A percentile compares a stretch with the other conserved stretches of the same genome.
Conservation (phyloP, 805 yeast species). For the Spathaspora boniae region DNA sequence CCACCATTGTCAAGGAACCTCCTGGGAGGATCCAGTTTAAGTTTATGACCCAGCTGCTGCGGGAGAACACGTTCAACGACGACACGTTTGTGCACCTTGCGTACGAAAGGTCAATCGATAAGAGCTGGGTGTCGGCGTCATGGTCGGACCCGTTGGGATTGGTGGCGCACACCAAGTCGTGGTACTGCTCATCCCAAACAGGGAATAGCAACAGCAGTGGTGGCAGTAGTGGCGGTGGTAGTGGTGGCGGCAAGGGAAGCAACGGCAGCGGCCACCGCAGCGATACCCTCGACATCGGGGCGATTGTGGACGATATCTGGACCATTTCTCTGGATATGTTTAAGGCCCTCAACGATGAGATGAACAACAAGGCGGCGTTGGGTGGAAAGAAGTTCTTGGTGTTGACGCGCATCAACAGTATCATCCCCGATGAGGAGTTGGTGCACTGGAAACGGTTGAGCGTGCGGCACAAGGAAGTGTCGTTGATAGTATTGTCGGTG, state of each 20-base stretch:
- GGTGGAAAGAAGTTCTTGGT: constrained; percentile 61
- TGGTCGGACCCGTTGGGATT: constrained; percentile 87
- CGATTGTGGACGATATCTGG: constrained; percentile 68
- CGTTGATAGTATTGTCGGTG: constrained; percentile 67
- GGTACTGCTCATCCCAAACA: constrained; percentile 42
- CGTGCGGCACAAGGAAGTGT: constrained; percentile 51
- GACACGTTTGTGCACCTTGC: constrained; percentile 83
- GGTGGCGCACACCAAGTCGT: constrained; percentile 57
- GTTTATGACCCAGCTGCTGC: constrained; percentile 20
- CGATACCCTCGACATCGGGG: constrained; percentile 31
- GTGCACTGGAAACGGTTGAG: constrained; percentile 76
- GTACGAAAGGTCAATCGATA: constrained; percentile 77
- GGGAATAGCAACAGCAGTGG: constrained; percentile 3
- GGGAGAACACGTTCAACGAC: constrained; percentile 36
- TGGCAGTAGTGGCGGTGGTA: not conserved
- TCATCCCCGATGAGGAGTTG: constrained; percentile 78
- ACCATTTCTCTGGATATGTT: constrained; percentile 48
- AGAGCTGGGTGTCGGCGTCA: constrained; percentile 80
- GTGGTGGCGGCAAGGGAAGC: not conserved
- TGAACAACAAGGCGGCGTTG: constrained; percentile 19
- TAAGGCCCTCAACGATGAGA: constrained; percentile 31
- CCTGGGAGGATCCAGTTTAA: constrained; percentile 35
- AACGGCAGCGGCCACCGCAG: not conserved
- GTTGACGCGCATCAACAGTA: constrained; percentile 65
- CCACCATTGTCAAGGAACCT: constrained; percentile 37